A percentile compares a stretch with the other conserved stretches of the same genome.
Conservation (phyloP, 495 filamentous ascomycete species). For the Aspergillus avenaceus region DNA sequence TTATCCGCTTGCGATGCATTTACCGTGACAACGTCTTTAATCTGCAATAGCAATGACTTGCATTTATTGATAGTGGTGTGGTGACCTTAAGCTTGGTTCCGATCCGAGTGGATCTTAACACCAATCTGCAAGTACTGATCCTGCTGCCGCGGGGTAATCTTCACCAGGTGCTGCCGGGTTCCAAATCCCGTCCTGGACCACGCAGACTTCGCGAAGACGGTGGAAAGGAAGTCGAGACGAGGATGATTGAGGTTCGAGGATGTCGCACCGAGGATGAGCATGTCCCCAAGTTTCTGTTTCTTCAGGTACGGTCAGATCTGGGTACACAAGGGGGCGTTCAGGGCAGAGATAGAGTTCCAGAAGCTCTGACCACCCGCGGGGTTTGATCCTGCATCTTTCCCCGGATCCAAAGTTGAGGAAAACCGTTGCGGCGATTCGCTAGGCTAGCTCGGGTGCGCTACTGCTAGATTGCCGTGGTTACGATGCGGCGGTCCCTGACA, state of each 20-base stretch:
- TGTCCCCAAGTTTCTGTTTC: background rate
- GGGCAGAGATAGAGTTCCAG: constrained; percentile 4
- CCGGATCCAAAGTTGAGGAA: constrained; percentile 7
- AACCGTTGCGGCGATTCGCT: constrained; percentile 5
- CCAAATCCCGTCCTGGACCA: background rate
- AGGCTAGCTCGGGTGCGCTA: constrained; percentile 6
- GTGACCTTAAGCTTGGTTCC: background rate
- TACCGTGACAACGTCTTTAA: background rate
- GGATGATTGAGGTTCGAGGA: background rate
- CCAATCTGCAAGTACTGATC: background rate
- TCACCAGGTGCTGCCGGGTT: background rate
- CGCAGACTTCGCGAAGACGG: background rate
- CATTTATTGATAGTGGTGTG: background rate
- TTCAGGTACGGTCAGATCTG: background rate
- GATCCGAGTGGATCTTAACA: background rate
- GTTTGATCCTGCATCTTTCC: background rate
- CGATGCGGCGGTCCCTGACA: background rate
- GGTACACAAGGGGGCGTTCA: background rate
- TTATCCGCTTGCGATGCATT: background rate
- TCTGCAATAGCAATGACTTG: background rate
- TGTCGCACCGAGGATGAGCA: background rate
- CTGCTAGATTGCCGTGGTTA: constrained; percentile 7
- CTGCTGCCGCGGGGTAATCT: background rate
- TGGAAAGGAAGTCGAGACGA: background rate
- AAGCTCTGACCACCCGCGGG: constrained; percentile 12